These are phyloP conservation scores for Neonectria hederae DNA, from an alignment of 2,329 filamentous ascomycete genomes.

Conservation along the genomic window DNA sequence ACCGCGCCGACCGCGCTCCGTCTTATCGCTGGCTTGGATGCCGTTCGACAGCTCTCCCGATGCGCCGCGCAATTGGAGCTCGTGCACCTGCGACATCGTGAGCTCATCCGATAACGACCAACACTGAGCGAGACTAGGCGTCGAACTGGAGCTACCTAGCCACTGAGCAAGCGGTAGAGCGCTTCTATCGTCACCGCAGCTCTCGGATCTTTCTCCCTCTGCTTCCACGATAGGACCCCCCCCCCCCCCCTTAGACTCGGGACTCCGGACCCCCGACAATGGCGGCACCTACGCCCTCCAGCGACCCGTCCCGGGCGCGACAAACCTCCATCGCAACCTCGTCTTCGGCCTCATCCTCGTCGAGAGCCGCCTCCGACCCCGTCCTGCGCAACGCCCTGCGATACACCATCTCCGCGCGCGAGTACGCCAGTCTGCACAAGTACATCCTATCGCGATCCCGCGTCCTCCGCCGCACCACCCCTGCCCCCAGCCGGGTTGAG, in stretches of 20 bases:
- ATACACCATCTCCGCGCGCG: conserved; percentile 84
- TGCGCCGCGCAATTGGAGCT: conserved; percentile 40
- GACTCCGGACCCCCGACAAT: conserved; percentile 24
- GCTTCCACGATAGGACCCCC: background rate
- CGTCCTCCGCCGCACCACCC: conserved; percentile 63
- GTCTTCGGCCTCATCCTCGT: conserved; percentile 31
- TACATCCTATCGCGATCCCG: conserved; percentile 80
- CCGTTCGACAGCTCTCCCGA: conserved; percentile 33
- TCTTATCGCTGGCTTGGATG: conserved; percentile 33
- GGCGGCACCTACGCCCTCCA: conserved; percentile 32
- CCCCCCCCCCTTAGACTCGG: background rate
- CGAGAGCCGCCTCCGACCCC: conserved; percentile 60
- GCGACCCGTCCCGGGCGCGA: conserved; percentile 36
- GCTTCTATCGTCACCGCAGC: background rate
- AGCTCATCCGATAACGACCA: conserved; percentile 13
- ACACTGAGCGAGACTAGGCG: background rate
- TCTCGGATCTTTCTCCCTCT: background rate
- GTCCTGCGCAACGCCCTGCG: conserved; percentile 86
- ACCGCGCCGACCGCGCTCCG: conserved; percentile 2
- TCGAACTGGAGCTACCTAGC: conserved; percentile 16
- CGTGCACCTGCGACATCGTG: conserved; percentile 33
- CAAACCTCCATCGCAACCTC: conserved; percentile 5
- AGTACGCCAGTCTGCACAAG: conserved; percentile 86
- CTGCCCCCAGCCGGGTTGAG: conserved; percentile 64
- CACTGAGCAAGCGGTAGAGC: background rate